Conservation (phyloP, 2,329 filamentous ascomycete species). For the Neospermospora avenae region DNA sequence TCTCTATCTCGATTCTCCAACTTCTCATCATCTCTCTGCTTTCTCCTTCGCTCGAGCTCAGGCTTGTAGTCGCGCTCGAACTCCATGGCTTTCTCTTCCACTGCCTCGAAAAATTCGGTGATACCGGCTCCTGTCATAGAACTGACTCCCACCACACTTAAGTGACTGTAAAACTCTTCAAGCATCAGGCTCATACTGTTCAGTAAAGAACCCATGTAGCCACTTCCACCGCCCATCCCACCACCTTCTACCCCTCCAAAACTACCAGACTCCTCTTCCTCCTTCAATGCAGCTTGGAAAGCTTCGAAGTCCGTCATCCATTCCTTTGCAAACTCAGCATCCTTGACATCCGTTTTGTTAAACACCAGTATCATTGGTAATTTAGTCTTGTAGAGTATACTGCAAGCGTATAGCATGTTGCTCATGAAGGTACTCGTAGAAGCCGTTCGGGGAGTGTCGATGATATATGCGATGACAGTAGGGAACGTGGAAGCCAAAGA, state of each 20-base stretch:
- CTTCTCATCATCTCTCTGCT: conserved; percentile 74
- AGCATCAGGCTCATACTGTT: conserved; percentile 98
- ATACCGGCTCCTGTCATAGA: conserved; percentile 90
- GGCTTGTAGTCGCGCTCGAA: conserved; percentile 90
- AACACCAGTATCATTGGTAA: conserved; percentile 98
- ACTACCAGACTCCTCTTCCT: conserved; percentile 74
- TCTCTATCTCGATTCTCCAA: conserved; percentile 71
- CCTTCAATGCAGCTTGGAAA: conserved; percentile 80
- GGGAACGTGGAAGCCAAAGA: conserved; percentile 91
- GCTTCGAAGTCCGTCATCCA: conserved; percentile 99
- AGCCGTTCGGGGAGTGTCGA: conserved; percentile 90
- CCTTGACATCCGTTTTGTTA: conserved; percentile 97
- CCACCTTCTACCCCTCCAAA: conserved; percentile 69
- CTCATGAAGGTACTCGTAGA: conserved; percentile 98
- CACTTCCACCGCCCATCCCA: conserved; percentile 67
- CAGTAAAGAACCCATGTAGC: conserved; percentile 92
- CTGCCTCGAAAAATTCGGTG: conserved; percentile 89
- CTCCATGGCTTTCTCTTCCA: conserved; percentile 81
- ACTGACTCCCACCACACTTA: conserved; percentile 90
- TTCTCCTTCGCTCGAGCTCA: conserved; percentile 75
- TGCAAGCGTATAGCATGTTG: conserved; percentile 99
- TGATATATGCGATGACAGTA: conserved; percentile 94
- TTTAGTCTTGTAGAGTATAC: conserved; percentile 97
- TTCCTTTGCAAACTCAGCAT: conserved; percentile 86
- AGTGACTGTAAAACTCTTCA: conserved; percentile 94